A percentile compares a stretch with the other conserved stretches of the same genome.
These are phyloP conservation scores for Magnusiomyces suaveolens DNA, from an alignment of 1,139 yeast species.

Conservation along the genomic window DNA sequence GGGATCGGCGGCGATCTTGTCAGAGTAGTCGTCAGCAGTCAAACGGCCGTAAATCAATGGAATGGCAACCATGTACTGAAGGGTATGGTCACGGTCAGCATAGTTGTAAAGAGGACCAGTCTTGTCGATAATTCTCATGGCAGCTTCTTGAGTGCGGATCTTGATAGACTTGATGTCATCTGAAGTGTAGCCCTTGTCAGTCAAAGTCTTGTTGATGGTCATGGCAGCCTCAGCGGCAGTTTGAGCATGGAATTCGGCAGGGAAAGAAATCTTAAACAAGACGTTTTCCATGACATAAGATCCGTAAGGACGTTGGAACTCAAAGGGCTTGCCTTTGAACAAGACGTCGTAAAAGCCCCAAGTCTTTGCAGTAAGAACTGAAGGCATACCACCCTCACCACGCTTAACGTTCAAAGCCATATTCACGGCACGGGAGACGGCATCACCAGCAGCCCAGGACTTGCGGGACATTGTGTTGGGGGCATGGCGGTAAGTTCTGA, in stretches of 20 bases:
- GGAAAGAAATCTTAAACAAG: slow-evolving; percentile 50
- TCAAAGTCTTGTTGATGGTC: slow-evolving; percentile 35
- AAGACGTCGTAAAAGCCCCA: slow-evolving; percentile 57
- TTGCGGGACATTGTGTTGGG: slow-evolving; percentile 55
- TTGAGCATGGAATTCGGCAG: slow-evolving; percentile 58
- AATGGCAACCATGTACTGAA: slow-evolving; percentile 52
- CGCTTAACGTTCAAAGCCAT: slow-evolving; percentile 43
- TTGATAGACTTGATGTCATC: slow-evolving; percentile 42
- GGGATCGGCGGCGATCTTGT: slow-evolving; percentile 43
- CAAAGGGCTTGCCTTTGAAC: slow-evolving; percentile 44
- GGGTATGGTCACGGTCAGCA: slow-evolving; percentile 55
- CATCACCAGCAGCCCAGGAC: slow-evolving; percentile 62
- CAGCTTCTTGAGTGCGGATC: slow-evolving; percentile 52
- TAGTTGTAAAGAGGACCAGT: slow-evolving; percentile 50
- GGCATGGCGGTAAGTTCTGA: slow-evolving; percentile 53
- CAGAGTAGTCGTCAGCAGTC: slow-evolving; percentile 49
- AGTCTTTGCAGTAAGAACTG: slow-evolving; percentile 45
- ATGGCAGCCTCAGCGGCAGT: slow-evolving; percentile 53
- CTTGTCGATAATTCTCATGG: slow-evolving; percentile 49
- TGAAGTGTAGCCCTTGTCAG: slow-evolving; percentile 35
- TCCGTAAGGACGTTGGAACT: slow-evolving; percentile 45
- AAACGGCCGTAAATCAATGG: slow-evolving; percentile 47
- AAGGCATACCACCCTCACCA: slow-evolving; percentile 50
- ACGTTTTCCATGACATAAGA: slow-evolving; percentile 58
- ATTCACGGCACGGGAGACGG: slow-evolving; percentile 51